These are phyloP conservation scores for Anthracocystis setariae DNA, from an alignment of 1,284 basidiomycete species.

Conservation along the genomic window DNA sequence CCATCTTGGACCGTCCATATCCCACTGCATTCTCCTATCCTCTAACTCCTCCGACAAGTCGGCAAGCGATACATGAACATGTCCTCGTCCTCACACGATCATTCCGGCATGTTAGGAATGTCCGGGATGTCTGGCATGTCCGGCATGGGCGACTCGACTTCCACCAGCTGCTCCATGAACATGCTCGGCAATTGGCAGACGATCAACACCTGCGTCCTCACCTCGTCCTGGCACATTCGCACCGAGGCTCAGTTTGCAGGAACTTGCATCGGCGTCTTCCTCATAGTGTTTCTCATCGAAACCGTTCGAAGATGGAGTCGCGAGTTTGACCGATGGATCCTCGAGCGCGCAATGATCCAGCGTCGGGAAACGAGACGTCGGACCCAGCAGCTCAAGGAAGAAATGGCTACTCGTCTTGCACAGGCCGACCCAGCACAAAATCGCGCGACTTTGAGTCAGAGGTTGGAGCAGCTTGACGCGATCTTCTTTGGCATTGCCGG, in stretches of 20 bases:
- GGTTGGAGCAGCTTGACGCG: constrained; percentile 34
- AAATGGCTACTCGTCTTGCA: constrained; percentile 32
- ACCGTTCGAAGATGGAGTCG: constrained; percentile 52
- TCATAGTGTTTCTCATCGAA: constrained; percentile 60
- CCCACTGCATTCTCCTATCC: background rate
- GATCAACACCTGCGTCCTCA: constrained; percentile 54
- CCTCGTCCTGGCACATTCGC: constrained; percentile 56
- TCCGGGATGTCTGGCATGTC: constrained; percentile 31
- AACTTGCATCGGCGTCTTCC: constrained; percentile 60
- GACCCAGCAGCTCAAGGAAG: constrained; percentile 24
- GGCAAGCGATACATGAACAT: constrained; percentile 1
- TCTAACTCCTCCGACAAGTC: background rate
- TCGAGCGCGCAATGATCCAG: constrained; percentile 39
- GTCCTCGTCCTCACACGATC: constrained; percentile 21
- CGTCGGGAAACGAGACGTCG: constrained; percentile 25
- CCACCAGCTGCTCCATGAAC: constrained; percentile 37
- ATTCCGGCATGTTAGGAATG: constrained; percentile 37
- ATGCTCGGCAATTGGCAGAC: constrained; percentile 57
- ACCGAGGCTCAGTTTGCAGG: constrained; percentile 56
- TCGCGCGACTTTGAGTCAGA: constrained; percentile 14
- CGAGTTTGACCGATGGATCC: constrained; percentile 58
- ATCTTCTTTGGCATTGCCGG: constrained; percentile 44
- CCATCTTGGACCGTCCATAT: background rate
- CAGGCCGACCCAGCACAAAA: constrained; percentile 24
- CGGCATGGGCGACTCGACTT: constrained; percentile 24